These are phyloP conservation scores for Colletotrichum endophyticum DNA, from an alignment of 2,329 filamentous ascomycete species.

Conservation along the genomic window DNA sequence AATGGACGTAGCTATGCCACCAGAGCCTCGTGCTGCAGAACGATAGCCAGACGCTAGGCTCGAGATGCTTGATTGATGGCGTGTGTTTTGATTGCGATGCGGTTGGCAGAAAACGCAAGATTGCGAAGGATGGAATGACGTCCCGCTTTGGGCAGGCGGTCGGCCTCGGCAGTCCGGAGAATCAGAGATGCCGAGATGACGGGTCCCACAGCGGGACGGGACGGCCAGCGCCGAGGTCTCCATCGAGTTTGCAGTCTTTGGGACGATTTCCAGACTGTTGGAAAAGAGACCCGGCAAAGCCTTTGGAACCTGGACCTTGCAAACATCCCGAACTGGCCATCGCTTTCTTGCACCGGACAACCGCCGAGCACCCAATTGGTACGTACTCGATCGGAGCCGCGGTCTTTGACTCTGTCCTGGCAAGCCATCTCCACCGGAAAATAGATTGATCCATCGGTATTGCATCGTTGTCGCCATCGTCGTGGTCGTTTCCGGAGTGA, in stretches of 20 bases:
- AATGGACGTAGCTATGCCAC: slow-evolving; percentile 10
- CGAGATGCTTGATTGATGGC: neutral
- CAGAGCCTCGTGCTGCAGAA: neutral
- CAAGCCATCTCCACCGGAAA: neutral
- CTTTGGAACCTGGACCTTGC: slow-evolving; percentile 21
- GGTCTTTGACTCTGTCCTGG: neutral
- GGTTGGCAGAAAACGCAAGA: slow-evolving; percentile 25
- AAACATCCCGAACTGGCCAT: slow-evolving; percentile 9
- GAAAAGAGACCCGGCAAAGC: slow-evolving; percentile 5
- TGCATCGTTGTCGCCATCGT: neutral
- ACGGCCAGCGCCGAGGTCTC: slow-evolving; percentile 19
- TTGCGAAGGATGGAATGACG: slow-evolving; percentile 16
- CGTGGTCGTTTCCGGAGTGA: neutral
- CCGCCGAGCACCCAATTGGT: neutral
- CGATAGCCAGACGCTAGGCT: neutral
- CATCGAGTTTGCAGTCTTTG: slow-evolving; percentile 11
- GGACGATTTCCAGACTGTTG: slow-evolving; percentile 10
- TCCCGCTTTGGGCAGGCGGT: slow-evolving; percentile 14
- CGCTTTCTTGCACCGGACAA: neutral
- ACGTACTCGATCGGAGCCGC: neutral
- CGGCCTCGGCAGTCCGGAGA: neutral
- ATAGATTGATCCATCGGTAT: neutral
- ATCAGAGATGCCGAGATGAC: neutral
- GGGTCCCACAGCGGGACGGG: slow-evolving; percentile 17
- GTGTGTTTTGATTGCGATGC: slow-evolving; percentile 15